phyloP scores from a whole-genome alignment of 139 green algal species.

The Chlorella sp. region DNA sequence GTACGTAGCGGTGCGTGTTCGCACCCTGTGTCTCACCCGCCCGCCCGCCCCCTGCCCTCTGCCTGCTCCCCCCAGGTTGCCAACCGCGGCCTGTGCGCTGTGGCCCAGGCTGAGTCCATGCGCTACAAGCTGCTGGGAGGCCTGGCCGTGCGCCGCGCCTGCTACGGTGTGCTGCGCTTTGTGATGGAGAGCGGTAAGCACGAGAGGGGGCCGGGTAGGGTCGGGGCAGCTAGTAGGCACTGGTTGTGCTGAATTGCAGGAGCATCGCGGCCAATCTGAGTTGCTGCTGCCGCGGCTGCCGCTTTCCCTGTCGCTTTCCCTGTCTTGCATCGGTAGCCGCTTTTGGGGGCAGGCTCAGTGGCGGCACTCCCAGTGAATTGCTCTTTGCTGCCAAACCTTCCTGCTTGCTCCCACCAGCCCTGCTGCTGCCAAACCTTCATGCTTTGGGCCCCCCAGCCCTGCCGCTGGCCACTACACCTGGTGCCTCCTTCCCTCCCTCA shows the following conservation, averaged over 20 bases:
- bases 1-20: too few relatives aligned
- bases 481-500: neutral
- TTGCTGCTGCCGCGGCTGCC: neutral
- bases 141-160: constrained; percentile 96
- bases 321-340: too few relatives aligned
- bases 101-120: constrained; percentile 98
- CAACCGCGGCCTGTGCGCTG: constrained; percentile 97
- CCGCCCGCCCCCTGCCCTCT: neutral
- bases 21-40: too few relatives aligned
- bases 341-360: too few relatives aligned
- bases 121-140: constrained; percentile 99
- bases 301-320: too few relatives aligned
- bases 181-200: constrained; percentile 91
- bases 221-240: neutral
- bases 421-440: too few relatives aligned
- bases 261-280: neutral
- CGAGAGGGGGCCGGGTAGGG: neutral
- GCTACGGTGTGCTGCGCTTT: constrained; percentile 99
- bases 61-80: constrained; percentile 54
- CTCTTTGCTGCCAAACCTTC: too few relatives aligned
- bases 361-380: too few relatives aligned
- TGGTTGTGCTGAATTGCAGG: neutral
- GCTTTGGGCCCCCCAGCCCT: neutral
- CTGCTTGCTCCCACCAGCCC: too few relatives aligned
- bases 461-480: neutral